phyloP scores from a whole-genome alignment of 371 early-diverging fungal species.

The Zancudomyces culisetae region DNA sequence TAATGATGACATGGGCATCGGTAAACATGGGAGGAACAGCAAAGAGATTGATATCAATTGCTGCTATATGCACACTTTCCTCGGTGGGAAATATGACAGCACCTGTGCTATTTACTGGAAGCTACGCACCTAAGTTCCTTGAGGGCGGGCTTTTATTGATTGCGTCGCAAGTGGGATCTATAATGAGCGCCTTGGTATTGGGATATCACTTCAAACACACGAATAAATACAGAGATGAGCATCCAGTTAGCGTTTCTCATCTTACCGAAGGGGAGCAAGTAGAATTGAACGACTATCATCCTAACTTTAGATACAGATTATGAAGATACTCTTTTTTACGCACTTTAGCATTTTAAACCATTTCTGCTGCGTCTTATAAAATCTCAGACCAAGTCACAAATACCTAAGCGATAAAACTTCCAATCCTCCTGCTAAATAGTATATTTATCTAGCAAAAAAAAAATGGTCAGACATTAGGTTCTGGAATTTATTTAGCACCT shows the following conservation, averaged over 20 bases:
- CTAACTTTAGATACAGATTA: conserved; percentile 1
- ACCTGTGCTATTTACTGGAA: not conserved
- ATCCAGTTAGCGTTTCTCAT: not conserved
- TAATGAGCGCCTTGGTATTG: not conserved
- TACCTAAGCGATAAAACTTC: too few species aligned
- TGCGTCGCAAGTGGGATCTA: not conserved
- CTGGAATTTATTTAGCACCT: too few species aligned
- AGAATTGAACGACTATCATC: conserved; percentile 1
- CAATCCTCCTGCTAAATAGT: too few species aligned
- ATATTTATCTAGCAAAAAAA: too few species aligned
- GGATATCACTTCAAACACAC: not conserved
- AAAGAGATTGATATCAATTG: conserved; percentile 3
- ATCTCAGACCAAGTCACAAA: too few species aligned
- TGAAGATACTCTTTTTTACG: too few species aligned
- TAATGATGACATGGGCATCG: not conserved
- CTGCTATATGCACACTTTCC: not conserved
- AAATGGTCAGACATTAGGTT: too few species aligned
- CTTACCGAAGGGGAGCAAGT: conserved; percentile 1
- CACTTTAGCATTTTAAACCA: too few species aligned
- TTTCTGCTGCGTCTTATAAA: too few species aligned
- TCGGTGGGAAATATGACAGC: not conserved
- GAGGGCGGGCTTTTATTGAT: not conserved
- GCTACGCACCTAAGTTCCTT: not conserved
- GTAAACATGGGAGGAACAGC: conserved; percentile 2
- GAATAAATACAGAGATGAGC: not conserved